Conservation (phyloP, 768 basidiomycete genomes). For the Boletus speciosus region DNA sequence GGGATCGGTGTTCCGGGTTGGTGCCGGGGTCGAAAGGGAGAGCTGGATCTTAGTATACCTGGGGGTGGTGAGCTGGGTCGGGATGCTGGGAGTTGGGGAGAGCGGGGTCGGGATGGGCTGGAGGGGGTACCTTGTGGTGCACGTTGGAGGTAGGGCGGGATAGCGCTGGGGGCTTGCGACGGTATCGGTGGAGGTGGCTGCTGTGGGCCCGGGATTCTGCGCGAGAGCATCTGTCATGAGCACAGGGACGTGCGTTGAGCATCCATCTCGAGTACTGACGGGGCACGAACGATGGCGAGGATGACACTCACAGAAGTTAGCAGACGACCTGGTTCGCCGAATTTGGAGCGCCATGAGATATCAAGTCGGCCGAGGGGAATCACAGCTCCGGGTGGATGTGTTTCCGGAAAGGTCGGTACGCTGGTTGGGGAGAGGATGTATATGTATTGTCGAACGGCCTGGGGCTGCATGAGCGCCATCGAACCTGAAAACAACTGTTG, state of each 20-base stretch:
- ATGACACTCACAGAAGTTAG: constrained; percentile 63
- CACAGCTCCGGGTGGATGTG: constrained; percentile 61
- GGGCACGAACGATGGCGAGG: neutral
- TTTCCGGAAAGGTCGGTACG: constrained; percentile 42
- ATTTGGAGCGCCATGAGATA: constrained; percentile 82
- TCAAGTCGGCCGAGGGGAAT: constrained; percentile 85
- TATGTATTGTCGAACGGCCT: constrained; percentile 83
- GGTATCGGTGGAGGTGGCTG: constrained; percentile 22
- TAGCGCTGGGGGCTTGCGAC: constrained; percentile 59
- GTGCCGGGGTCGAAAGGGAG: constrained; percentile 36
- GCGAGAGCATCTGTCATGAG: constrained; percentile 59
- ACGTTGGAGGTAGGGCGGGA: constrained; percentile 76
- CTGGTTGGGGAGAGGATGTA: constrained; percentile 67
- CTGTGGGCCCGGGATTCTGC: constrained; percentile 62
- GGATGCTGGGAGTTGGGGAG: constrained; percentile 49
- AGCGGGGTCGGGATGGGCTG: constrained; percentile 51
- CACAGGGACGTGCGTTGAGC: neutral
- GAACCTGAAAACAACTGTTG: constrained; percentile 54
- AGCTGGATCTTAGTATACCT: constrained; percentile 41
- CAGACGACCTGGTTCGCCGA: constrained; percentile 82
- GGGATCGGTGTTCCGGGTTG: constrained; percentile 29
- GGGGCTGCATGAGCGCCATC: constrained; percentile 73
- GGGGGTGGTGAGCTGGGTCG: constrained; percentile 58
- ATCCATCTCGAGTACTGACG: neutral
- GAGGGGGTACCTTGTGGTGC: constrained; percentile 34